Base-by-base conservation (phyloP, 768 basidiomycete genomes). In the Agaricus blazei region DNA sequence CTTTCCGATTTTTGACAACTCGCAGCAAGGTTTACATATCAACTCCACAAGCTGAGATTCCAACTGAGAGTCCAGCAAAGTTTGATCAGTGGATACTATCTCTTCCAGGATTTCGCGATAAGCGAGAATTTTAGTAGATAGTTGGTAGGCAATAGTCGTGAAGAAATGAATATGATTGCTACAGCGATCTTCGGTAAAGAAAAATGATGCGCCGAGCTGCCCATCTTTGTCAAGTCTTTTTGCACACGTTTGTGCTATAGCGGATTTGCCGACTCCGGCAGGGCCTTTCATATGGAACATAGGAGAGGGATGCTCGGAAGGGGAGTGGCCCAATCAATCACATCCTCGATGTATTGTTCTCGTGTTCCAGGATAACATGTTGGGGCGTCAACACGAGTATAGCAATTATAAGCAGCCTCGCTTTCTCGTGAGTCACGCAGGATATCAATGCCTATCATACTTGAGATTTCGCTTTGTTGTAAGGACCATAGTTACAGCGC, bases 361-460 rank as follows among this genome's bases (percentile, higher is more conserved):
- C 59, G 31, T 8, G 54, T 60, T 5, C 59, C 59, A 4, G 46
- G 45, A 24, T 49, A 49, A 48, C 59, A 60, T 23, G 51, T 47
- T 4, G 55, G 55, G 23, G 59, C 55, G 31, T 53, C 52, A 7
- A 24, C 11, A 7, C 55, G 55, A 11, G 59, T 49, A 3, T 12
- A 26, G 8, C 55, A 60, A 8, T 56, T 51, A 27, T 57, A 47
- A 3, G 55, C 48, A 6, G 59, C 59, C 26, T 60, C 51, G 3
- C 14, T 6, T 1, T 27, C 9, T 8, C 38, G 42, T 3, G 50
- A 37, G 14, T 51, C 27, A 24, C 38, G 40, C 8, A 51, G 38
- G 26, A 51, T 42, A 28, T 41, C 50, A 27, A 51, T 42, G 12
- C 50, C 50, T 51, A 8, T 11, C 34, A 11, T 34, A 7, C 8